Evolutionary conservation across 202 grass and related monocot species (phyloP), one percentile per base, ranked within the genome.

Genomic region (Musa balbisiana): DNA sequence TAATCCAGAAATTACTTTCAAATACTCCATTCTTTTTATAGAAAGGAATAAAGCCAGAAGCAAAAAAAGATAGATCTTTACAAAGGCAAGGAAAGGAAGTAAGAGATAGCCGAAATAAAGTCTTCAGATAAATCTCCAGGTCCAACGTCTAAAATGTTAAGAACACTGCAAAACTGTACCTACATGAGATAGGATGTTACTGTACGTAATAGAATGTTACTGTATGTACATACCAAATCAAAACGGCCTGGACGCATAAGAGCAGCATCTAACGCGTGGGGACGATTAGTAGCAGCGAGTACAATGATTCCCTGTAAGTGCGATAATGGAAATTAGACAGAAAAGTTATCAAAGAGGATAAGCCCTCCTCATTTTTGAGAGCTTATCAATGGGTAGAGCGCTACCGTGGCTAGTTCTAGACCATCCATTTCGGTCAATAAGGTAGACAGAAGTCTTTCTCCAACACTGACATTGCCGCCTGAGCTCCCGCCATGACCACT

Each of bases 361-460:
- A 24, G 50, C 68, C n/a, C 83, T 80, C 69, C n/a, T 33, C 62
- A 66, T 43, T 64, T 50, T 73, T 13, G 6, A 79, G 50, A 8
- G 11, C 24, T 10, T 49, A 76, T 29, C 16, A 27, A 64, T 52
- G 21, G 63, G 9, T 29, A 62, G 85, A 83, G 33, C 56, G 52
- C 62, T 89, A 91, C 83, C 76, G 79, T 91, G 21, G 84, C 86
- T 55, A 89, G 67, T 51, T 98, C 90, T 87, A 93, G 85, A 68
- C 94, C 94, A 94, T 92, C 94, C 87, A 98, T 98, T 93, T 90
- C 91, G 0, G 88, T 98, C 83, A 98, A 82, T 71, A 94, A 79
- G 70, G 87, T 94, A 72, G 88, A 87, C 62, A 98, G 86, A 66
- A 92, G 88, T 79, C 88, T 92, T 82, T 94, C 88, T 82, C 94